Evolutionary conservation across 116 monocot species (phyloP), one percentile per base, ranked within the genome.

Genomic region (Iris pallida): DNA sequence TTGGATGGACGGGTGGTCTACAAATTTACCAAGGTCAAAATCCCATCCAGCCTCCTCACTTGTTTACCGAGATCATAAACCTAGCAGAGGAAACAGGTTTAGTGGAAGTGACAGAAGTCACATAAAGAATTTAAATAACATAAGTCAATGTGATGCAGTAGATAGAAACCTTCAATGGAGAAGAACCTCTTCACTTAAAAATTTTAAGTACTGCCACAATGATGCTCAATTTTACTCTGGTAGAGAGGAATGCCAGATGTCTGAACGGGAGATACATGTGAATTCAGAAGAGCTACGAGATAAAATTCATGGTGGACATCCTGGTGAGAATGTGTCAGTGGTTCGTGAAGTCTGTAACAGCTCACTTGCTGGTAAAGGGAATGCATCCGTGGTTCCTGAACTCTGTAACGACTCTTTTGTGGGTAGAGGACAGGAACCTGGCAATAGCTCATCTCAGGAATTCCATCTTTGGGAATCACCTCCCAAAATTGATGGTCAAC

Each of bases 201-300:
- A 47, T 44, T 47, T 70, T n/a, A 73, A 58, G 20, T 45, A 42
- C 71, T 46, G 45, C 46, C 40, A 8, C 17, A 64, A 65, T 10
- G 56, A 52, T 7, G 13, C 61, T 72, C 49, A 63, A 40, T 14
- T 4, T 30, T 52, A 30, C 54, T 55, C 66, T 67, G 58, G 10
- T 64, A 65, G 45, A 47, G 84, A 73, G 47, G 80, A 87, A 59
- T 76, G 18, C 52, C 54, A 45, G 9, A 30, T 66, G 20, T 55
- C 47, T 72, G 79, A 82, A 65, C 61, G 68, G 8, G 92, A 88
- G 42, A 85, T 82, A 60, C 79, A 85, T 80, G 80, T 80, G 10
- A 76, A 75, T 68, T 65, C 74, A 20, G 78, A 88, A 66, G 72
- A 79, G 68, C 20, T 71, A 43, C 64, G 48, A 53, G 65, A 16